Evolutionary conservation across 225 moss, liverwort and hornwort species (phyloP).

Genomic region (Straminergon stramineum): DNA sequence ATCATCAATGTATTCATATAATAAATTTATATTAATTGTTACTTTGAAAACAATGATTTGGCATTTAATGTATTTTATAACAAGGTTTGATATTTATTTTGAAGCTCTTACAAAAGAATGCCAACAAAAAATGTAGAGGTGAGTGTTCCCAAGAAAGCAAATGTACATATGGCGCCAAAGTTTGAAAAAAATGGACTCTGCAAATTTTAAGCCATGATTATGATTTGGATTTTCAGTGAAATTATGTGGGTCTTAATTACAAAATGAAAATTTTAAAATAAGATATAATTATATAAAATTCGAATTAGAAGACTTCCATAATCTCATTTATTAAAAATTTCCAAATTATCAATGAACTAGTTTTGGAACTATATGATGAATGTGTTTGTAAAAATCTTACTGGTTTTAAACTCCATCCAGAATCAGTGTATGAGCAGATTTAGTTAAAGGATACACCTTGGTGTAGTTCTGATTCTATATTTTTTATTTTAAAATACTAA

Average conservation of each 20-base stretch:
- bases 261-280: neutral
- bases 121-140: slow-evolving; percentile 66
- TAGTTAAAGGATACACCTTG: neutral
- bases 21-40: neutral
- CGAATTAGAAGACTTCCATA: neutral
- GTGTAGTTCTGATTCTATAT: too few species aligned
- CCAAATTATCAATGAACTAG: neutral
- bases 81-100: neutral
- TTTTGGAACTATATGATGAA: neutral
- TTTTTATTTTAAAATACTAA: neutral
- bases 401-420: slow-evolving; percentile 86
- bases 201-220: neutral
- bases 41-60: neutral
- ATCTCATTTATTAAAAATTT: neutral
- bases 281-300: too few species aligned
- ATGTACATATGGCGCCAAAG: slow-evolving; percentile 82
- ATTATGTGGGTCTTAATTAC: neutral
- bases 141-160: slow-evolving; percentile 67
- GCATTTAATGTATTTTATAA: neutral
- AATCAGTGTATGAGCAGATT: slow-evolving; percentile 43
- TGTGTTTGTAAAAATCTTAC: slow-evolving; percentile 2
- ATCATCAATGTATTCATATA: neutral
- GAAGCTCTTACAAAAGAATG: slow-evolving; percentile 42
- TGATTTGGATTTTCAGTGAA: too few species aligned
- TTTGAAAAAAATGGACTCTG: slow-evolving; percentile 79